A percentile compares a stretch with the other conserved stretches of the same genome.
These are phyloP conservation scores for Vaucheria bursata DNA, from an alignment of 352 stramenopile species.

Conservation along the genomic window DNA sequence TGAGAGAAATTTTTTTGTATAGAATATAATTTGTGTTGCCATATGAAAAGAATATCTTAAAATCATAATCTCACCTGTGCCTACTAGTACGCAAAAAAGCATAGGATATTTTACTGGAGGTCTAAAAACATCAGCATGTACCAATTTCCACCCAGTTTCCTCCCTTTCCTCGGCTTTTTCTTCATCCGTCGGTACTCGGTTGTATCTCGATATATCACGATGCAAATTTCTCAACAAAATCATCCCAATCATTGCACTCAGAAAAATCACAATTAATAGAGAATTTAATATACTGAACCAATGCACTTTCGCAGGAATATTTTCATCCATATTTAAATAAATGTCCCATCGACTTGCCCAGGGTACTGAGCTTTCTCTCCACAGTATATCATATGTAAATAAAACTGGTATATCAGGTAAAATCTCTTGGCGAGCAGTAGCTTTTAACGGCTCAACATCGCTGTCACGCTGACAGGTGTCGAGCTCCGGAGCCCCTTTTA, in stretches of 20 bases:
- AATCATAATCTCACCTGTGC: too few relatives aligned
- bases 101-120: constrained; percentile 86
- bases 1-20: too few relatives aligned
- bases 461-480: constrained; percentile 42
- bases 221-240: constrained; percentile 96
- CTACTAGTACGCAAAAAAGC: constrained; percentile 91
- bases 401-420: constrained; percentile 51
- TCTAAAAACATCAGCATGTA: constrained; percentile 98
- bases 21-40: too few relatives aligned
- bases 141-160: constrained; percentile 75
- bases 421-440: constrained; percentile 41
- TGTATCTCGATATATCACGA: constrained; percentile 92
- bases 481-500: constrained; percentile 27
- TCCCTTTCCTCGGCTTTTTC: constrained; percentile 90
- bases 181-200: constrained; percentile 85
- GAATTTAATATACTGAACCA: constrained; percentile 99
- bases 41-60: too few relatives aligned
- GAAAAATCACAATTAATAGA: constrained; percentile 97
- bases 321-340: constrained; percentile 82
- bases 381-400: constrained; percentile 97
- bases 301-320: constrained; percentile 80
- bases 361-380: constrained; percentile 82
- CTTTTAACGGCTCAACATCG: constrained; percentile 41
- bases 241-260: constrained; percentile 97
- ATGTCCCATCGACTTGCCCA: constrained; percentile 99